Evolutionary conservation across 768 basidiomycete species (phyloP).

Genomic region (Lyophyllum atratum): DNA sequence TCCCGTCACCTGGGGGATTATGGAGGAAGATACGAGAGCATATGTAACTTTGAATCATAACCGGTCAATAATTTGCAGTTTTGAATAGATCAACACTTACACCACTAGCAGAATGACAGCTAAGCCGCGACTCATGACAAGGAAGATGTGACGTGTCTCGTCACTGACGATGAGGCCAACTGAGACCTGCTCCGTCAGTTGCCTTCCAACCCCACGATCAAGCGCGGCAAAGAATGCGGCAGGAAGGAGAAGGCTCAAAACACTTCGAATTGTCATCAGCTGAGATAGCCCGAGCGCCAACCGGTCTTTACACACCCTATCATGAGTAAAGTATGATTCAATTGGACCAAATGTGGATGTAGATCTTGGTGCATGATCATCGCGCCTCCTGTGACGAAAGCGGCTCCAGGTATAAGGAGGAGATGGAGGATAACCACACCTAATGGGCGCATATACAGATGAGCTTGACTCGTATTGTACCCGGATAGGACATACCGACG

Average conservation of each 20-base stretch:
- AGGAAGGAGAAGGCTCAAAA: constrained; percentile 63
- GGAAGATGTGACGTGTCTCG: constrained; percentile 43
- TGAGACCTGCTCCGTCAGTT: constrained; percentile 16
- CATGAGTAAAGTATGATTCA: constrained; percentile 70
- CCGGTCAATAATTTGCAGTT: neutral
- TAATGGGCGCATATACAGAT: constrained; percentile 16
- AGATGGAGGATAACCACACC: constrained; percentile 77
- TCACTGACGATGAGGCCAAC: constrained; percentile 40
- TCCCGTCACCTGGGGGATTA: constrained; percentile 66
- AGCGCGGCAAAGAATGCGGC: constrained; percentile 69
- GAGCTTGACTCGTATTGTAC: neutral
- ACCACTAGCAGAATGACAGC: constrained; percentile 62
- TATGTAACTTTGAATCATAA: constrained; percentile 48
- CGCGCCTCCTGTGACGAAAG: constrained; percentile 76
- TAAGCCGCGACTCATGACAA: constrained; percentile 66
- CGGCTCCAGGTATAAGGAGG: constrained; percentile 66
- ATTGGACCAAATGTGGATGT: constrained; percentile 62
- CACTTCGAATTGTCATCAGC: constrained; percentile 35
- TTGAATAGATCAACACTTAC: constrained; percentile 36
- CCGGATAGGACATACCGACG: constrained; percentile 44
- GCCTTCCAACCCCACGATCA: constrained; percentile 30
- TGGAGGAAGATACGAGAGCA: constrained; percentile 69
- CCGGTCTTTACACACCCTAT: constrained; percentile 52
- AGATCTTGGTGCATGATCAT: constrained; percentile 66
- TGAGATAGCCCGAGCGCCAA: neutral